Evolutionary conservation across 176 grass and related monocot genomes (phyloP).

Genomic region (Dactylis glomerata): DNA sequence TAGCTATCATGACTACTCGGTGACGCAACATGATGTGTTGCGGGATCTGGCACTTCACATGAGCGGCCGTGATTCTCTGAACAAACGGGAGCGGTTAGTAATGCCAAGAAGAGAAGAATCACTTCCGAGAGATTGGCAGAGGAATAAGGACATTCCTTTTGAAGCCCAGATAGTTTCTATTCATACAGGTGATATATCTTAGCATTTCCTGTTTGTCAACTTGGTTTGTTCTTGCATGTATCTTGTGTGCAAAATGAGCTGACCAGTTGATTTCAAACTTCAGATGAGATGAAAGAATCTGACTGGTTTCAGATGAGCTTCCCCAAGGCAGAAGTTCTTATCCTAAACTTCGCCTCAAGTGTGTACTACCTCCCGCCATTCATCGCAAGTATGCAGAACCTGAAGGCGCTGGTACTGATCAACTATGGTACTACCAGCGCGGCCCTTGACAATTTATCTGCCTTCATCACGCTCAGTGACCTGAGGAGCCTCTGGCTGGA

Average conservation of each 20-base stretch:
- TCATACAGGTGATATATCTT: constrained; percentile 69
- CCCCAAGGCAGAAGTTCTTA: constrained; percentile 91
- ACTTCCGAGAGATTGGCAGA: constrained; percentile 80
- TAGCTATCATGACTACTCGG: constrained; percentile 74
- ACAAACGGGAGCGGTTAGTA: constrained; percentile 52
- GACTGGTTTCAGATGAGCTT: constrained; percentile 96
- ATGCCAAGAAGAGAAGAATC: constrained; percentile 90
- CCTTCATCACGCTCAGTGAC: constrained; percentile 54
- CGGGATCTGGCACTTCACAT: constrained; percentile 93
- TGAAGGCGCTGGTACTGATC: constrained; percentile 84
- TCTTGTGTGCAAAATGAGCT: constrained; percentile 28
- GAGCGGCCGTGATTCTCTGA: constrained; percentile 55
- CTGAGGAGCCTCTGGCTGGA: constrained; percentile 91
- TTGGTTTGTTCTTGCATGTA: background rate
- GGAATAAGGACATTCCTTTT: constrained; percentile 61
- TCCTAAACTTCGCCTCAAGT: constrained; percentile 81
- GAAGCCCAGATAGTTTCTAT: constrained; percentile 97
- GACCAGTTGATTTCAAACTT: constrained; percentile 30
- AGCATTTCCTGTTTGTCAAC: background rate
- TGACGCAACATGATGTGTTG: constrained; percentile 95
- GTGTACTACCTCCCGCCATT: constrained; percentile 79
- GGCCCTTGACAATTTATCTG: constrained; percentile 63
- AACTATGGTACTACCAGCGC: constrained; percentile 58
- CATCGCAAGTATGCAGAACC: constrained; percentile 78
- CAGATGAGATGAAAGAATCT: constrained; percentile 95